Evolutionary conservation across 2,329 filamentous ascomycete genomes (phyloP).

Genomic region (Exophiala oligosperma): DNA sequence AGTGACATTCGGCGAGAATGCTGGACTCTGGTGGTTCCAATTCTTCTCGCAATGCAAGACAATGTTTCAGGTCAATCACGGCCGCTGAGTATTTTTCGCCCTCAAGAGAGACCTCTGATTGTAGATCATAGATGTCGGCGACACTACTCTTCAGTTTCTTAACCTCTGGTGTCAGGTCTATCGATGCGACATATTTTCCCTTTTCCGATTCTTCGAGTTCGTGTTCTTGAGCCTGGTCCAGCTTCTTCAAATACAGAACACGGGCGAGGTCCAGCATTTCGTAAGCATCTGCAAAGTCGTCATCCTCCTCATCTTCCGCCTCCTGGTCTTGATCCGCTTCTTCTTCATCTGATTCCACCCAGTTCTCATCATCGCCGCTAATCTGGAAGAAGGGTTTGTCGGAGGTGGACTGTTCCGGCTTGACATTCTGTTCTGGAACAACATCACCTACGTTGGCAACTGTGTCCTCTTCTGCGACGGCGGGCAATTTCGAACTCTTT

Average conservation of each 20-base stretch:
- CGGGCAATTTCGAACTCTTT: slow-evolving; percentile 9
- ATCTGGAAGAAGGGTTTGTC: slow-evolving; percentile 89
- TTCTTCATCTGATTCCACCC: slow-evolving; percentile 77
- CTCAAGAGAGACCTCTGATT: slow-evolving; percentile 95
- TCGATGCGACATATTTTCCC: slow-evolving; percentile 40
- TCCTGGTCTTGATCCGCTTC: slow-evolving; percentile 54
- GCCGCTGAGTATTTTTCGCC: slow-evolving; percentile 89
- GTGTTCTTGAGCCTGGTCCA: slow-evolving; percentile 48
- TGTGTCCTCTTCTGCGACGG: slow-evolving; percentile 2
- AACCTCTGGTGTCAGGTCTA: slow-evolving; percentile 37
- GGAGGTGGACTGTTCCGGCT: slow-evolving; percentile 33
- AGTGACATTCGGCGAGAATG: slow-evolving; percentile 90
- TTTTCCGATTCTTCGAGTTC: slow-evolving; percentile 41
- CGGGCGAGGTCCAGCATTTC: slow-evolving; percentile 65
- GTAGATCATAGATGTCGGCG: slow-evolving; percentile 88
- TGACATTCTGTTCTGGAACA: slow-evolving; percentile 36
- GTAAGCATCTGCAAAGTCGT: slow-evolving; percentile 65
- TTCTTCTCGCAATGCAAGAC: slow-evolving; percentile 74
- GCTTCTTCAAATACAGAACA: slow-evolving; percentile 57
- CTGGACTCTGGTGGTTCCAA: slow-evolving; percentile 80
- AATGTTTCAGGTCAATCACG: slow-evolving; percentile 77
- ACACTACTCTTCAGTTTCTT: slow-evolving; percentile 78
- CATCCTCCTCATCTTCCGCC: slow-evolving; percentile 55
- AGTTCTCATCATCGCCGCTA: slow-evolving; percentile 83
- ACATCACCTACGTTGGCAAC: slow-evolving; percentile 46